A percentile compares a stretch with the other conserved stretches of the same genome.
Conservation (phyloP, 2,329 filamentous ascomycete species). For the Zalaria sp. region DNA sequence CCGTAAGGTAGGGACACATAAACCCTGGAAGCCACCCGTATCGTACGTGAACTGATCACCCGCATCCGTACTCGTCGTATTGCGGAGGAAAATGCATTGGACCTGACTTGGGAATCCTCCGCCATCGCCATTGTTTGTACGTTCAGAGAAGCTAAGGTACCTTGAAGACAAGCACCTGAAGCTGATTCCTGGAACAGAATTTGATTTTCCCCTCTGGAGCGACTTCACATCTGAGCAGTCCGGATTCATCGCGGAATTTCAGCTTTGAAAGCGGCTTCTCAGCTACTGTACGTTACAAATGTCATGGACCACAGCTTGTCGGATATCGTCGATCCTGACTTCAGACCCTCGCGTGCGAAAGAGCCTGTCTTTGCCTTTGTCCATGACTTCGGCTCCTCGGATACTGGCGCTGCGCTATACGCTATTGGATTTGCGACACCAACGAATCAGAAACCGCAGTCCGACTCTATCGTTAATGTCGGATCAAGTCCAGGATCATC, state of each 20-base stretch:
- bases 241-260: conserved; percentile 11
- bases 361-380: conserved; percentile 74
- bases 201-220: conserved; percentile 12
- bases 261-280: conserved; percentile 40
- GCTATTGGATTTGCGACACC: conserved; percentile 15
- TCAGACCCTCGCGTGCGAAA: conserved; percentile 58
- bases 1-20: too few species aligned
- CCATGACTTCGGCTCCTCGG: conserved; percentile 23
- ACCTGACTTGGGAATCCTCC: conserved; percentile 49
- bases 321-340: conserved; percentile 53
- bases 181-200: conserved; percentile 1
- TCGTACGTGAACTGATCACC: conserved; percentile 61
- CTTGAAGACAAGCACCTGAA: too few species aligned
- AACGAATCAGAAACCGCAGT: conserved; percentile 12
- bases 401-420: conserved; percentile 10
- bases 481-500: too few species aligned
- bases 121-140: too few species aligned
- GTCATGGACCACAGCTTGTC: conserved; percentile 47
- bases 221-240: conserved; percentile 42
- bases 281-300: conserved; percentile 46
- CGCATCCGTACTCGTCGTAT: conserved; percentile 55
- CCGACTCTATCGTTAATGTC: too few species aligned
- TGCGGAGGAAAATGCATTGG: conserved; percentile 63
- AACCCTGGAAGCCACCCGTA: conserved; percentile 51
- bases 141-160: too few species aligned